Evolutionary conservation across 805 yeast genomes (phyloP).

Genomic region (Wickerhamiella hasegawae): DNA sequence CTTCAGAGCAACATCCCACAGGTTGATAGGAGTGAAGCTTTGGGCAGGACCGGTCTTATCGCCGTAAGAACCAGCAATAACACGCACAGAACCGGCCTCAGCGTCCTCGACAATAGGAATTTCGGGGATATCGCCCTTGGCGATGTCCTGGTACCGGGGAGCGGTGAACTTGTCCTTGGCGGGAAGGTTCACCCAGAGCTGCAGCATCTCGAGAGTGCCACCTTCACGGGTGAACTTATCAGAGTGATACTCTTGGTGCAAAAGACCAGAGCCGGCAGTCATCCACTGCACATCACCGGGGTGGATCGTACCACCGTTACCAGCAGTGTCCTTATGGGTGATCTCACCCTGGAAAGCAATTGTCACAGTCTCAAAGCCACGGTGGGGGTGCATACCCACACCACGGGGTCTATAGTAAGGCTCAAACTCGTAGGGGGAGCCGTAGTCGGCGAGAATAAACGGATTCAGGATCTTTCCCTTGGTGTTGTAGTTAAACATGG

Average conservation of each 20-base stretch:
- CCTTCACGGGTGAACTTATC: slow-evolving; percentile 10
- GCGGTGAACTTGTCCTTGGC: slow-evolving; percentile 39
- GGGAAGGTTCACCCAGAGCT: slow-evolving; percentile 77
- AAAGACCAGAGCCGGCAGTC: slow-evolving; percentile 83
- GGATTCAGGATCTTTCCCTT: slow-evolving; percentile 5
- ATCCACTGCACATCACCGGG: slow-evolving; percentile 80
- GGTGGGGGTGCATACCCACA: slow-evolving; percentile 42
- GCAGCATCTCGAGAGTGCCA: slow-evolving; percentile 50
- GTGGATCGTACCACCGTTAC: slow-evolving; percentile 54
- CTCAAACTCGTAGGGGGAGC: slow-evolving; percentile 4
- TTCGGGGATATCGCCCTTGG: slow-evolving; percentile 50
- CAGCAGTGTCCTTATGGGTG: slow-evolving; percentile 77
- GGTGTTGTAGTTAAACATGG: slow-evolving; percentile 2
- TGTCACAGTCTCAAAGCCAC: slow-evolving; percentile 67
- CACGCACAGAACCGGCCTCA: slow-evolving; percentile 49
- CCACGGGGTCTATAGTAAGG: slow-evolving; percentile 3
- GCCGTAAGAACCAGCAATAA: slow-evolving; percentile 59
- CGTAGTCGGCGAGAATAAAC: slow-evolving; percentile 6
- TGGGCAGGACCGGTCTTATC: slow-evolving; percentile 57
- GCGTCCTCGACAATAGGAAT: slow-evolving; percentile 41
- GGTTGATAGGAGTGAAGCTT: slow-evolving; percentile 69
- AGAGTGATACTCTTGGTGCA: slow-evolving; percentile 57
- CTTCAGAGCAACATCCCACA: slow-evolving; percentile 46
- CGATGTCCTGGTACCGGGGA: slow-evolving; percentile 66
- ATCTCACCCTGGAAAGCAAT: slow-evolving; percentile 44